A percentile compares a stretch with the other conserved stretches of the same genome.
These are phyloP conservation scores for Mycena citricolor DNA, from an alignment of 1,284 basidiomycete genomes.

Conservation along the genomic window DNA sequence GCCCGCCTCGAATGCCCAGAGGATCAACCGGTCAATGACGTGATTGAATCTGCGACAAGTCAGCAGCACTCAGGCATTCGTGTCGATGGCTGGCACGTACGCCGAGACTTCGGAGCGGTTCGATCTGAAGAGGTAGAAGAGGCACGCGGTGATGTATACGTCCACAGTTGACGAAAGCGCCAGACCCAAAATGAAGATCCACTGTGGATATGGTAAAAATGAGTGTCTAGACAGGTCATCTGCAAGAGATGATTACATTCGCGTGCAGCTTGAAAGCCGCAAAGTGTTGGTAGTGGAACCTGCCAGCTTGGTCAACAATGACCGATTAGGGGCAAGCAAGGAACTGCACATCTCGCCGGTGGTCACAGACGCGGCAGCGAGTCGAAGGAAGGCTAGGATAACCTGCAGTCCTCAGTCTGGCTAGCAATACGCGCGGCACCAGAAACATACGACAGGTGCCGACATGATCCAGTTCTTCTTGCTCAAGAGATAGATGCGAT, in stretches of 20 bases:
- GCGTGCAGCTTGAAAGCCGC: constrained; percentile 25
- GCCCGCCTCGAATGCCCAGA: constrained; percentile 55
- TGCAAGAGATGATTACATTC: constrained; percentile 13
- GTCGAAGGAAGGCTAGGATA: constrained; percentile 28
- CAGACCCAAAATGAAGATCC: constrained; percentile 56
- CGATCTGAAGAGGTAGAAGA: constrained; percentile 45
- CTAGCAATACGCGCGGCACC: not conserved
- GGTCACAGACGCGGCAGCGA: constrained; percentile 23
- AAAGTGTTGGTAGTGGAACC: constrained; percentile 18
- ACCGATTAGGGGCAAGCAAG: too few relatives aligned
- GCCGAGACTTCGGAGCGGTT: constrained; percentile 38
- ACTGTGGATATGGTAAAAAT: constrained; percentile 34
- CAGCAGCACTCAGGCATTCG: not conserved
- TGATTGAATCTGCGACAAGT: constrained; percentile 39
- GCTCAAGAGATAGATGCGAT: constrained; percentile 39
- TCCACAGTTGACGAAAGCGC: constrained; percentile 50
- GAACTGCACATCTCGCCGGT: constrained; percentile 13
- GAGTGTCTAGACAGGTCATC: constrained; percentile 1
- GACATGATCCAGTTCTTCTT: constrained; percentile 37
- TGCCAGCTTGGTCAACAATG: not conserved
- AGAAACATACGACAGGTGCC: constrained; percentile 37
- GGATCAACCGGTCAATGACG: constrained; percentile 46
- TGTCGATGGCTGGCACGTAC: not conserved
- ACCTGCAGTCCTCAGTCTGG: constrained; percentile 17
- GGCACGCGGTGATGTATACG: constrained; percentile 46